Conservation (phyloP, 2,329 filamentous ascomycete species). For the Didymella exigua region DNA sequence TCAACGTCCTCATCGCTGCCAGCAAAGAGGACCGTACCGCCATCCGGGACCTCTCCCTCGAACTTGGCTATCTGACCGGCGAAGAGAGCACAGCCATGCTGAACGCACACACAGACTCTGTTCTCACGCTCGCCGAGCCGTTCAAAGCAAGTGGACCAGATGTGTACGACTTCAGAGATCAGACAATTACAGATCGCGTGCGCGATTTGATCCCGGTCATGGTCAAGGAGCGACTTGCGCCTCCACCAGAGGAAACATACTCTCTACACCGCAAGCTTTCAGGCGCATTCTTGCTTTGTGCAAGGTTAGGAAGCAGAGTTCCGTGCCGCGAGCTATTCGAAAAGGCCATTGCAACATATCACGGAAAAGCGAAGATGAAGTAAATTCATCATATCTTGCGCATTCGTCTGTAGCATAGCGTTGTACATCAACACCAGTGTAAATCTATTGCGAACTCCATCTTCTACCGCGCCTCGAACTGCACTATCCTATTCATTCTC, state of each 20-base stretch:
- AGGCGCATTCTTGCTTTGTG: conserved; percentile 92
- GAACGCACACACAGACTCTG: conserved; percentile 84
- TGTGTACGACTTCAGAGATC: conserved; percentile 88
- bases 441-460: background rate
- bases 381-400: background rate
- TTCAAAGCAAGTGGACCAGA: conserved; percentile 76
- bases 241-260: conserved; percentile 97
- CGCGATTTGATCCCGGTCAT: conserved; percentile 88
- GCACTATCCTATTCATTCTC: conserved; percentile 24
- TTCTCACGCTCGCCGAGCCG: conserved; percentile 89
- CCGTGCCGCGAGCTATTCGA: conserved; percentile 80
- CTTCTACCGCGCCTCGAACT: conserved; percentile 25
- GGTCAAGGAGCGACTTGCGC: conserved; percentile 84
- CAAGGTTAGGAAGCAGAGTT: conserved; percentile 81
- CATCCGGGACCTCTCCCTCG: conserved; percentile 71
- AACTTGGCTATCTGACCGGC: conserved; percentile 90
- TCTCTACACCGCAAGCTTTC: conserved; percentile 93
- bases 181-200: conserved; percentile 96
- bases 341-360: conserved; percentile 54
- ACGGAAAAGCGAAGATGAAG: conserved; percentile 25
- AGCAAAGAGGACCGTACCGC: conserved; percentile 68
- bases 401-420: background rate
- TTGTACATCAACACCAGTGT: background rate
- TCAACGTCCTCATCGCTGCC: conserved; percentile 79
- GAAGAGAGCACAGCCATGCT: conserved; percentile 85